Base-by-base conservation (phyloP, 495 filamentous ascomycete species). In the Hypoxylon trugodes region DNA sequence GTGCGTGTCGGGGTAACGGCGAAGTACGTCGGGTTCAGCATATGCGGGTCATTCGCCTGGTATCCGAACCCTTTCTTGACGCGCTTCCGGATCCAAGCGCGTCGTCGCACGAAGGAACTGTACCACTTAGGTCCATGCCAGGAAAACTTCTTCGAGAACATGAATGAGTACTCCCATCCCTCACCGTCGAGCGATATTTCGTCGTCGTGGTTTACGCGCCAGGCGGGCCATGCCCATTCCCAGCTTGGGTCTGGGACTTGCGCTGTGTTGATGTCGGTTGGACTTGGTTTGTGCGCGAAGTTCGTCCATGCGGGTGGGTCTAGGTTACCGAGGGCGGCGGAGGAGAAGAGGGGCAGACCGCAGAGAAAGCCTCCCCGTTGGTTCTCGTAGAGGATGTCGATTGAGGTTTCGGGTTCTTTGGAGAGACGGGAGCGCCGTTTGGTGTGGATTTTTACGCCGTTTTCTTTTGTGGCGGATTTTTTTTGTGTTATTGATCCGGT, bases 51-150 rank as follows among this genome's bases (percentile, higher is more conserved):
- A 48, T 76, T 65, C 0, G 56, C 46, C 4, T 58, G 33, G 28
- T 77, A 73, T 12, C 76, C 73, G n/a, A 57, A 16, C 16, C 75
- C 68, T 51, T 82, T 81, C 77, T 90, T 92, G 6, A 88, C 82
- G n/a, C 96, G 83, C 66, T 90, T 88, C 45, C 96, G 77, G 19
- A 96, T 85, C 96, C 96, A 99, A 12, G 92, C 83, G 58, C 96
- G 82, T 50, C 96, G 81, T 4, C 96, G 83, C 8, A 96, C 96
- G 76, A 94, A 98, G 2, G 90, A 94, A 74, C 92, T 91, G 70
- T 90, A 96, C 91, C 92, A 97, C 15, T 88, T 87, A 22, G 89
- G 89, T 5, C 92, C 90, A 76, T 98, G 96, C 96, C 96, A 99
- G 1, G 88, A 84, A 50, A 90, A 94, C 10, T 76, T 77, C 40